Evolutionary conservation across 2,329 filamentous ascomycete genomes (phyloP), one percentile per base, ranked within the genome.

Genomic region (Aureobasidium mangrovei): DNA sequence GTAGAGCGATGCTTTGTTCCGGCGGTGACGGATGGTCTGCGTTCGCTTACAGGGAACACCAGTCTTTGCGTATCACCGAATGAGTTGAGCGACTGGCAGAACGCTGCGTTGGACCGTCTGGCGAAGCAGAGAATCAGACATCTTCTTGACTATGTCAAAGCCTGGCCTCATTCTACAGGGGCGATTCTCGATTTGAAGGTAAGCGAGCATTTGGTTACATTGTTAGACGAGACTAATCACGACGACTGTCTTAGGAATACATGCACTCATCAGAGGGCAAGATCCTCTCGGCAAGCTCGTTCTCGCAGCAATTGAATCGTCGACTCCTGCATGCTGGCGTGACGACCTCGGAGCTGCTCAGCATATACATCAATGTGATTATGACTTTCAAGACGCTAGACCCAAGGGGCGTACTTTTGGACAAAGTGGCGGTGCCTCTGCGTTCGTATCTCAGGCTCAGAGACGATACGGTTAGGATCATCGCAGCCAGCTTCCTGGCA

Each of bases 301-400:
- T 91, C 66, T 81, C 83, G 1, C 72, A 77, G 7, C 78, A 84
- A 8, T 69, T 91, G 18, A 80, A 82, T 56, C 77, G 74, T 51
- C 79, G 85, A 10, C 71, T 94, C 6, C 72, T 93, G 8, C 86
- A 91, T 63, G 83, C 87, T 1, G 87, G 86, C 2, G 78, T 84
- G 39, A 89, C 85, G 18, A 91, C 87, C 1, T 76, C 86, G 3
- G 81, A 88, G 57, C 88, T 91, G 33, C 67, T 91, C 47, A 82
- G 84, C 60, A 82, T 85, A 2, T 91, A 91, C 67, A 87, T 91
- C 56, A 83, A 81, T 59, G 85, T 91, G 72, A 91, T 91, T 57
- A 81, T 82, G 56, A 83, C 85, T 0, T 89, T 91, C 60, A 84
- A 88, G 63, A 78, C 81, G 28, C 74, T 91, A 3, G 87, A 91